phyloP scores from a whole-genome alignment of 192 early-diverging fungal genomes.

The Coemansia aciculifera region DNA sequence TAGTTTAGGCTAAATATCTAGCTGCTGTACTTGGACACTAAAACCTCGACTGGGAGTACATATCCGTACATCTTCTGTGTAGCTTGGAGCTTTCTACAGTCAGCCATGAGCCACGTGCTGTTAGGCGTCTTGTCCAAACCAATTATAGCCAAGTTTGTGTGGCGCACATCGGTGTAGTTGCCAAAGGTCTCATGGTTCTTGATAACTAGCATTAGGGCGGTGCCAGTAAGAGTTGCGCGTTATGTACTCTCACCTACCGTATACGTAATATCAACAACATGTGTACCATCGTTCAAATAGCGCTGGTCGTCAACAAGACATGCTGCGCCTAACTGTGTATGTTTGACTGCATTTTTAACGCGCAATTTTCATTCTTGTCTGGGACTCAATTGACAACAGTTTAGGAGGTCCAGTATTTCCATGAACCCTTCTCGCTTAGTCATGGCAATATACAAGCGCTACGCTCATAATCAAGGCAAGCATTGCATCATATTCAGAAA shows the following conservation, averaged over 20 bases:
- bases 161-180: neutral
- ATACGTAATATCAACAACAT: too few relatives aligned
- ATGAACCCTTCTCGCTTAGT: too few relatives aligned
- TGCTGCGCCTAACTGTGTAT: too few relatives aligned
- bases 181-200: neutral
- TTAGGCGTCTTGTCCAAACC: slow-evolving; percentile 11
- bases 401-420: too few relatives aligned
- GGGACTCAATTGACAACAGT: too few relatives aligned
- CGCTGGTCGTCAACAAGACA: too few relatives aligned
- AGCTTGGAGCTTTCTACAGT: slow-evolving; percentile 16
- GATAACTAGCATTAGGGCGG: slow-evolving; percentile 16
- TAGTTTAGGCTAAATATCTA: neutral
- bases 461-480: too few relatives aligned
- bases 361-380: too few relatives aligned
- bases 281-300: too few relatives aligned
- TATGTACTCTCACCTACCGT: neutral
- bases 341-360: too few relatives aligned
- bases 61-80: slow-evolving; percentile 2
- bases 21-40: slow-evolving; percentile 9
- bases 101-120: slow-evolving; percentile 6
- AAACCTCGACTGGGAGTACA: neutral
- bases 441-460: too few relatives aligned
- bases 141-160: neutral
- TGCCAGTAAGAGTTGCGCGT: neutral
- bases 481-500: too few relatives aligned